Evolutionary conservation across 2,329 filamentous ascomycete species (phyloP), one percentile per base, ranked within the genome.

Genomic region (Phaeosphaeriaceae sp.): DNA sequence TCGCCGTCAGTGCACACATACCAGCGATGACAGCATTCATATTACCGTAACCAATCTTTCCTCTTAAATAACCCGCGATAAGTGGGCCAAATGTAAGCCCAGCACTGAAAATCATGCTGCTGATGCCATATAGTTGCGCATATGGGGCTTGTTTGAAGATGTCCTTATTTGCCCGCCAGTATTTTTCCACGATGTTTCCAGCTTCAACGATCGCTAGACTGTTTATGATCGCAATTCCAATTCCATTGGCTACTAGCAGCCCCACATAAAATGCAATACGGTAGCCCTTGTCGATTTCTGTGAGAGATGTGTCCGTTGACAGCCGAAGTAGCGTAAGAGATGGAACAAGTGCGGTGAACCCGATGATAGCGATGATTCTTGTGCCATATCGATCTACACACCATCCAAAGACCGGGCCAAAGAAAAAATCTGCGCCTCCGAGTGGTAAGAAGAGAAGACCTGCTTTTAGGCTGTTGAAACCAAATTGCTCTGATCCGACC

Each of bases 91-190:
- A 44, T 0, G 84, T 81, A 42, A 87, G 69, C 0, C 86, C 86
- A 0, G 76, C 70, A 50, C 80, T 82, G 66, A 85, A 87, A 0
- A 84, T 77, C 76, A 87, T 80, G n/a, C 80, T 83, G 58, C 83
- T 86, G 50, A 88, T 73, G 2, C 82, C 84, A 64, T 87, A 88
- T 0, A 87, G 74, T 67, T 88, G 86, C 2, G 84, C 85, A 61
- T 87, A 87, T 0, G 85, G 84, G 0, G 82, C 81, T 4, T 80
- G 74, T 1, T 82, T 36, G 55, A 86, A 87, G 42, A 83, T 73
- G 0, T 77, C 77, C 1, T 75, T 75, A 47, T 86, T 87, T 1
- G 78, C 78, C 37, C 78, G 74, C 51, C 83, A 77, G 58, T 83
- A 86, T 34, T 75, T 77, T 53, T 83, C 78, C 1, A 86, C 77